These are phyloP conservation scores for Trichocladium uniseriatum DNA, from an alignment of 495 filamentous ascomycete genomes.

Conservation along the genomic window DNA sequence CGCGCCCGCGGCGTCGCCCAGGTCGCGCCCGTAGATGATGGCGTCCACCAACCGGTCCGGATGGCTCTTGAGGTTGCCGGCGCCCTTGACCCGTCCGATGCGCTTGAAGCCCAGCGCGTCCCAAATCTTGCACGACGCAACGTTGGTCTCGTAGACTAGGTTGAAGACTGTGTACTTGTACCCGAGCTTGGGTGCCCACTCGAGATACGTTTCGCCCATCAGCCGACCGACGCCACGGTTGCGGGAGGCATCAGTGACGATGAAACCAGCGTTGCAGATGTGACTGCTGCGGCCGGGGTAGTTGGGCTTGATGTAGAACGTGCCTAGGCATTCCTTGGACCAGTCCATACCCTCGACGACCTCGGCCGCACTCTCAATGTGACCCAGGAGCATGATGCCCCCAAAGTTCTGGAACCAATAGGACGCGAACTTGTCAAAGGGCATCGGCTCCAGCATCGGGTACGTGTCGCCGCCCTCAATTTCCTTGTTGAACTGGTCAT, in stretches of 20 bases:
- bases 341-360: constrained; percentile 67
- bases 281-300: constrained; percentile 95
- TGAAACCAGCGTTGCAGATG: constrained; percentile 91
- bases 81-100: constrained; percentile 82
- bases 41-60: constrained; percentile 81
- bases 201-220: constrained; percentile 90
- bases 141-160: constrained; percentile 94
- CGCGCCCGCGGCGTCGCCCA: constrained; percentile 38
- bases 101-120: constrained; percentile 97
- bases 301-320: constrained; percentile 95
- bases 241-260: constrained; percentile 82
- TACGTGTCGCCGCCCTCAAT: constrained; percentile 96
- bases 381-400: constrained; percentile 85
- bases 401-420: constrained; percentile 98
- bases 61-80: constrained; percentile 73
- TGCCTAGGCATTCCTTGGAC: constrained; percentile 78
- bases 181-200: constrained; percentile 89
- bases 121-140: constrained; percentile 92
- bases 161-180: constrained; percentile 98
- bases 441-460: constrained; percentile 76
- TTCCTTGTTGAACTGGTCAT: constrained; percentile 81
- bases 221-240: constrained; percentile 84
- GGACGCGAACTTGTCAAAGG: constrained; percentile 62
- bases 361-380: constrained; percentile 50
- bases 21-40: constrained; percentile 90